Evolutionary conservation across 139 green algal species (phyloP), one percentile per base, ranked within the genome.

Genomic region (Micractinium sp.): DNA sequence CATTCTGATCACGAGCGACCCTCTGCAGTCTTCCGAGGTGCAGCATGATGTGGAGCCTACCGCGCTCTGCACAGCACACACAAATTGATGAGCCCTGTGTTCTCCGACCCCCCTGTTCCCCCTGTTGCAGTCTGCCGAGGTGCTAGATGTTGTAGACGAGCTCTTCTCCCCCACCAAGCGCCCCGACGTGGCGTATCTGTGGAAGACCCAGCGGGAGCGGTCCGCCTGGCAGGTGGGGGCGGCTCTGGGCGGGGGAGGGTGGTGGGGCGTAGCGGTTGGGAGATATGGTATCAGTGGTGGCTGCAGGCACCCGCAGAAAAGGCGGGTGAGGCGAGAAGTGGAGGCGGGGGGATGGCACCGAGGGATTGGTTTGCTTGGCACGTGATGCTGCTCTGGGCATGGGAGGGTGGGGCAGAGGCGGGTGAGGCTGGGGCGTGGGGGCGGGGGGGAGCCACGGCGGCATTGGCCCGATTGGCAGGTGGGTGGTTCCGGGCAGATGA

Each of bases 81-180:
- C 31, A 19, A 27, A 25, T 0, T 41, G 27, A 16, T 35, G 4
- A 69, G 5, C 38, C 38, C 78, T 5, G 25, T 36, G 25, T 25
- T 25, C 41, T 23, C 29, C 41, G 7, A 16, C 23, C 36, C 76
- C 35, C 76, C 35, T 31, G 15, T 14, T 56, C 14, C 35, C 27
- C 15, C 13, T 38, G 60, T 29, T 75, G 71, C 47, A 88, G 69
- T 80, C 60, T 33, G 73, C 25, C 13, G 53, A 90, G 77, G 63
- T 90, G 77, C 29, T 90, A 36, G 86, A 90, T 25, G 77, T 85
- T 2, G 77, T 90, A 9, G 86, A 90, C 66, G 86, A 90, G 1
- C 25, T 69, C 3, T 84, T 90, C 63, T 79, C 47, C 77, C 86
- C 86, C 60, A 81, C 86, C 77, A 86, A 86, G 86, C 69, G 61